These are phyloP conservation scores for Cercospora sp. DNA, from an alignment of 2,329 filamentous ascomycete genomes.

Conservation along the genomic window DNA sequence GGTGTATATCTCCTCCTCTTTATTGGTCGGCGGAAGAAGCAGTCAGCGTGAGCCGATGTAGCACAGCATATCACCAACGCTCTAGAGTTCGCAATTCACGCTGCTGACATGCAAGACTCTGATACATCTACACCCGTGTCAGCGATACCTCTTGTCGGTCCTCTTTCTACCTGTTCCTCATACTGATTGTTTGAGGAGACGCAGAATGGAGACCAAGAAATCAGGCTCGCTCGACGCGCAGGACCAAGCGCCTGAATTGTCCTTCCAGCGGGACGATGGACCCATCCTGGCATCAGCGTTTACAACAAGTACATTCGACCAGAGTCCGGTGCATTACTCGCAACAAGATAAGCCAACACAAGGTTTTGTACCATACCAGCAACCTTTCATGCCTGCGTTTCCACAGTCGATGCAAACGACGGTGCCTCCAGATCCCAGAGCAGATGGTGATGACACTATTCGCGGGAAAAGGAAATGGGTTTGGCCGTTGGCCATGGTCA, in stretches of 20 bases:
- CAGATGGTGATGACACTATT: not conserved
- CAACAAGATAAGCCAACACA: conserved; percentile 1
- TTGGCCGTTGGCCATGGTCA: conserved; percentile 10
- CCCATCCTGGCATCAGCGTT: conserved; percentile 5
- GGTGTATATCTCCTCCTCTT: not conserved
- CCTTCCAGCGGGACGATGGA: conserved; percentile 12
- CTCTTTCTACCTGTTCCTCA: not conserved
- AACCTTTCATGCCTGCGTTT: conserved; percentile 9
- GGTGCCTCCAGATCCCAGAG: not conserved
- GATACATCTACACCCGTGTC: not conserved
- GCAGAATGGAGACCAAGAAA: not conserved
- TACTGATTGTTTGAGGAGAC: too few relatives aligned
- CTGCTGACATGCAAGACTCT: conserved; percentile 1
- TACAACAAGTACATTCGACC: conserved; percentile 6
- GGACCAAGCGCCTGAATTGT: conserved; percentile 13
- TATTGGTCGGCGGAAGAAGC: conserved; percentile 2
- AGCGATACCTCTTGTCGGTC: not conserved
- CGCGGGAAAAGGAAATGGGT: conserved; percentile 8
- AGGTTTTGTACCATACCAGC: conserved; percentile 2
- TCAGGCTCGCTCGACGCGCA: conserved; percentile 3
- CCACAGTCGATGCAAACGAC: conserved; percentile 4
- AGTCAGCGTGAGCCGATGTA: conserved; percentile 11
- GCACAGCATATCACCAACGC: conserved; percentile 5
- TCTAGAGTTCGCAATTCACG: not conserved
- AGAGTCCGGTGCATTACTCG: conserved; percentile 3